A percentile compares a stretch with the other conserved stretches of the same genome.
Conservation (phyloP, 768 basidiomycete genomes). For the Amanita molliuscula region DNA sequence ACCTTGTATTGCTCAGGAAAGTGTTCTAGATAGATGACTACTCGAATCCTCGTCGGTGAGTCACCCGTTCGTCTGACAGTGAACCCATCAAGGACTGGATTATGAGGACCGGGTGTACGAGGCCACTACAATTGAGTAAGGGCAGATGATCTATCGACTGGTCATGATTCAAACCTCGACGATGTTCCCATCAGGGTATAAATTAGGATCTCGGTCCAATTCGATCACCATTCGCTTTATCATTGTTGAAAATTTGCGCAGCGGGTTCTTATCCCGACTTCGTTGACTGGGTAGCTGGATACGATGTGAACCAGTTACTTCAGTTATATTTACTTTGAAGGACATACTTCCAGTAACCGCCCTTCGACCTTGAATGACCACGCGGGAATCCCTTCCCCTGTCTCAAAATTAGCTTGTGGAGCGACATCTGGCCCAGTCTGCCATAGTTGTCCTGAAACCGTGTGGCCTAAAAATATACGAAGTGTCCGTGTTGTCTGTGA, state of each 20-base stretch:
- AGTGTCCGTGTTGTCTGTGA: constrained; percentile 73
- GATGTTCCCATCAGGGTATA: constrained; percentile 81
- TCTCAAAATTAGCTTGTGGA: constrained; percentile 50
- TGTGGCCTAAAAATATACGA: constrained; percentile 81
- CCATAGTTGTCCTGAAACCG: constrained; percentile 80
- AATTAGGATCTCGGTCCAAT: constrained; percentile 70
- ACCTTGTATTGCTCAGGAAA: constrained; percentile 82
- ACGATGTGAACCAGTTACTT: not conserved
- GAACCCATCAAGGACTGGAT: constrained; percentile 74
- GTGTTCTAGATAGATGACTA: constrained; percentile 84
- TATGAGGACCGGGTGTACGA: constrained; percentile 40
- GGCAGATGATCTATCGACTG: not conserved
- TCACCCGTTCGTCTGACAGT: constrained; percentile 79
- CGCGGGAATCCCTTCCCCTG: constrained; percentile 81
- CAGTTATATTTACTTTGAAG: not conserved
- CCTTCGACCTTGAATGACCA: constrained; percentile 88
- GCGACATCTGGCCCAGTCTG: constrained; percentile 47
- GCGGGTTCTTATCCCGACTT: constrained; percentile 48
- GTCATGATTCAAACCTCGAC: constrained; percentile 55
- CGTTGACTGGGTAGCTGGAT: constrained; percentile 49
- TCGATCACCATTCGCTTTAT: constrained; percentile 81
- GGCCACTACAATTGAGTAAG: constrained; percentile 42
- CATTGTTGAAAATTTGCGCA: constrained; percentile 77
- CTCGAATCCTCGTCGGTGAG: constrained; percentile 59
- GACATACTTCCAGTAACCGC: constrained; percentile 65